Percentiles rank a stretch among this genome's conserved stretches.
These are phyloP conservation scores for Leccinum olivaceopallidum DNA, from an alignment of 768 basidiomycete species.

Conservation along the genomic window DNA sequence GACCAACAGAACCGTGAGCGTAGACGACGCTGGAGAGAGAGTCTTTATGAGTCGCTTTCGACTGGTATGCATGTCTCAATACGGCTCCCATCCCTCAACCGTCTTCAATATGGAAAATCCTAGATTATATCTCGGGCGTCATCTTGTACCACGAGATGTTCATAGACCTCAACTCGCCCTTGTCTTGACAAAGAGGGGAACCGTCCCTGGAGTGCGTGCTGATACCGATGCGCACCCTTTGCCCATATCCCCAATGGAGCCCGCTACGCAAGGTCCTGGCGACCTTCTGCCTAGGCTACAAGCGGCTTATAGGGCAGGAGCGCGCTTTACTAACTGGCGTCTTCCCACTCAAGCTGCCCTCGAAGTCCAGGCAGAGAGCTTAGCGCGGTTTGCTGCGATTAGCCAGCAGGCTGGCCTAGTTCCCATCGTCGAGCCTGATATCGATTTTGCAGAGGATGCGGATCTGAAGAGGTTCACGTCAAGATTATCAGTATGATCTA, in stretches of 20 bases:
- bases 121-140: slow-evolving; percentile 52
- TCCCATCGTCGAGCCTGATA: slow-evolving; percentile 55
- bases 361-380: slow-evolving; percentile 47
- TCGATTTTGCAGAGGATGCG: slow-evolving; percentile 50
- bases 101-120: background rate
- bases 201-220: slow-evolving; percentile 51
- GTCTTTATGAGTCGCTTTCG: slow-evolving; percentile 43
- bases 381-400: slow-evolving; percentile 49
- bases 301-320: slow-evolving; percentile 38
- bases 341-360: slow-evolving; percentile 43
- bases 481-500: slow-evolving; percentile 47
- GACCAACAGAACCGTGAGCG: slow-evolving; percentile 41
- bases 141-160: slow-evolving; percentile 52
- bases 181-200: slow-evolving; percentile 43
- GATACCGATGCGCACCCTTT: slow-evolving; percentile 49
- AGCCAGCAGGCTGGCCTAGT: slow-evolving; percentile 53
- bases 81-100: background rate
- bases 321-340: slow-evolving; percentile 52
- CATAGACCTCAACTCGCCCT: slow-evolving; percentile 47
- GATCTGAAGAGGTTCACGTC: slow-evolving; percentile 46
- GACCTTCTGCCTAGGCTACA: slow-evolving; percentile 43
- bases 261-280: slow-evolving; percentile 51
- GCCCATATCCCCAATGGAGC: slow-evolving; percentile 45
- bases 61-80: slow-evolving; percentile 32
- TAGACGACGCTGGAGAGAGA: slow-evolving; percentile 45